Evolutionary conservation across 2,329 filamentous ascomycete species (phyloP).

Genomic region (Ascosphaera apis): DNA sequence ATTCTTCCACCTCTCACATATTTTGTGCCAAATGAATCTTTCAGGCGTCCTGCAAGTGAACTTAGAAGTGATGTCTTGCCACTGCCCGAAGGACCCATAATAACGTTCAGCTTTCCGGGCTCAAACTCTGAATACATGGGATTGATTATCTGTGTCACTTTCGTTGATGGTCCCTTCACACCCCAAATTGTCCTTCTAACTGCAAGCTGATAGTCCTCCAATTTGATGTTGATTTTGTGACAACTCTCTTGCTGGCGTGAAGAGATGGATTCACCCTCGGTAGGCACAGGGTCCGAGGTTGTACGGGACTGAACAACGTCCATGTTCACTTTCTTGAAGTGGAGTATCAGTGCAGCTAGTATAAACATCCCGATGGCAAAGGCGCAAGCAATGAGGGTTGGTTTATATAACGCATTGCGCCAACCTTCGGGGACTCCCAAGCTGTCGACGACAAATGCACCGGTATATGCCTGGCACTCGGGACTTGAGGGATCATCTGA

Average conservation of each 20-base stretch:
- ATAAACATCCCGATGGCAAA: constrained; percentile 42
- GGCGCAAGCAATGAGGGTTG: constrained; percentile 37
- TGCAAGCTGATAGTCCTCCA: constrained; percentile 40
- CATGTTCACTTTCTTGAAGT: constrained; percentile 44
- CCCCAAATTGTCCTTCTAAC: constrained; percentile 36
- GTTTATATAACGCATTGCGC: constrained; percentile 29
- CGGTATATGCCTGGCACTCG: constrained; percentile 44
- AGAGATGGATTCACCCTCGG: constrained; percentile 43
- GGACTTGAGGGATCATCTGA: constrained; percentile 39
- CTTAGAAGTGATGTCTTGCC: constrained; percentile 58
- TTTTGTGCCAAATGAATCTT: constrained; percentile 35
- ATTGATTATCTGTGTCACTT: constrained; percentile 32
- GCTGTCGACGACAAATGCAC: constrained; percentile 43
- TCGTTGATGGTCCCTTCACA: constrained; percentile 19
- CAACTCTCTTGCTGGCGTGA: constrained; percentile 29
- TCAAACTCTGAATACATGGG: constrained; percentile 44
- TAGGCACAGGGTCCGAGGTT: constrained; percentile 33
- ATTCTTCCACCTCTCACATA: constrained; percentile 41
- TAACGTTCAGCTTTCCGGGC: constrained; percentile 46
- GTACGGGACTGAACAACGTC: constrained; percentile 40
- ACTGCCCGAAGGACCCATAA: constrained; percentile 59
- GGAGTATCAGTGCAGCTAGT: constrained; percentile 37
- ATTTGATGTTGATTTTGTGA: constrained; percentile 38
- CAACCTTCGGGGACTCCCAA: constrained; percentile 46
- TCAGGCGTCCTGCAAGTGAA: constrained; percentile 44